These are phyloP conservation scores for Lophiostoma macrostomum DNA, from an alignment of 495 filamentous ascomycete species.

Conservation along the genomic window DNA sequence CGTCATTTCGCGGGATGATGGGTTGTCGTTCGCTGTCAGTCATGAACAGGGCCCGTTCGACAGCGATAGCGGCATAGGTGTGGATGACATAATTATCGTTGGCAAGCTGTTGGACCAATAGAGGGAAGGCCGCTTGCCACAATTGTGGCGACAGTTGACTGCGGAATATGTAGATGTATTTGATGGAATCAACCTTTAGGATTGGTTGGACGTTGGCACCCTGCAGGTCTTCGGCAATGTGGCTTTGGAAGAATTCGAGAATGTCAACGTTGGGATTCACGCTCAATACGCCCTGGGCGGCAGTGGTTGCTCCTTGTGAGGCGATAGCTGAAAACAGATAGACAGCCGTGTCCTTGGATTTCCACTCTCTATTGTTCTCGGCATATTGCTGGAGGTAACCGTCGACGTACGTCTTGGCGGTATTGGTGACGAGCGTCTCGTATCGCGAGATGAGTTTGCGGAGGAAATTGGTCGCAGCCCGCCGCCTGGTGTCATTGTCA, in stretches of 20 bases:
- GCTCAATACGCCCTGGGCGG: slow-evolving; percentile 81
- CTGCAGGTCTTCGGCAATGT: slow-evolving; percentile 81
- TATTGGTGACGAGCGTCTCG: slow-evolving; percentile 73
- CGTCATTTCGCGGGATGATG: slow-evolving; percentile 67
- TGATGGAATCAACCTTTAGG: slow-evolving; percentile 94
- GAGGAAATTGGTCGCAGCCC: slow-evolving; percentile 92
- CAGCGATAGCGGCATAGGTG: slow-evolving; percentile 91
- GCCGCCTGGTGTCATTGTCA: slow-evolving; percentile 85
- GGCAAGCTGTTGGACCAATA: slow-evolving; percentile 83
- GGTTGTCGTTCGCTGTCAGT: slow-evolving; percentile 68
- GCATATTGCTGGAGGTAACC: slow-evolving; percentile 70
- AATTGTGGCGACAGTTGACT: slow-evolving; percentile 81
- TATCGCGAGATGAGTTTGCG: slow-evolving; percentile 83
- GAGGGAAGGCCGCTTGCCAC: slow-evolving; percentile 82
- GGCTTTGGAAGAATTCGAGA: slow-evolving; percentile 85
- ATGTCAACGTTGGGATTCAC: slow-evolving; percentile 76
- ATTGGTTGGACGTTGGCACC: slow-evolving; percentile 70
- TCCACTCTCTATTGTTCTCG: slow-evolving; percentile 77
- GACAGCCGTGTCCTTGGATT: slow-evolving; percentile 92
- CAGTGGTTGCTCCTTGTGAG: slow-evolving; percentile 80
- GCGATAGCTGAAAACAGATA: slow-evolving; percentile 94
- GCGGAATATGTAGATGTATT: slow-evolving; percentile 92
- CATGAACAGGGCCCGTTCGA: slow-evolving; percentile 83
- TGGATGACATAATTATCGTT: slow-evolving; percentile 92
- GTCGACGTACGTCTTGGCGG: slow-evolving; percentile 77